These are phyloP conservation scores for Pichia gijzeniarum DNA, from an alignment of 805 yeast species.

Conservation along the genomic window DNA sequence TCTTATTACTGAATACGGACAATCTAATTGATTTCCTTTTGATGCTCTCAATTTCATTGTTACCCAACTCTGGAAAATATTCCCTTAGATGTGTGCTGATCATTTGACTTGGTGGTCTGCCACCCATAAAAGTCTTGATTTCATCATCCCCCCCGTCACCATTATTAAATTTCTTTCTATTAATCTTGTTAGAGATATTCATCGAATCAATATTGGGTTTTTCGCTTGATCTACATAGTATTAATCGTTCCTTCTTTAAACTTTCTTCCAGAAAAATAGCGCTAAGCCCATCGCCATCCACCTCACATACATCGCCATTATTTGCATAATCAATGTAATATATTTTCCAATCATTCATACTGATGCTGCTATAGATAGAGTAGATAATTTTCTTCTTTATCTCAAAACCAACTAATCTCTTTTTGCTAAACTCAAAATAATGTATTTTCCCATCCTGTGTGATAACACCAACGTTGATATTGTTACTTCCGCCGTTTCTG, in stretches of 20 bases:
- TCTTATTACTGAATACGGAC: slow-evolving; percentile 40
- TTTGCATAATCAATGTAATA: slow-evolving; percentile 37
- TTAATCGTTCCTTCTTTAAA: slow-evolving; percentile 46
- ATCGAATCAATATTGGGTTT: slow-evolving; percentile 39
- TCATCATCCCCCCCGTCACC: slow-evolving; percentile 2
- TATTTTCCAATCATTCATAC: slow-evolving; percentile 48
- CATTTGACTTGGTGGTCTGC: slow-evolving; percentile 88
- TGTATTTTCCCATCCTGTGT: slow-evolving; percentile 67
- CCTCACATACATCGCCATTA: slow-evolving; percentile 36
- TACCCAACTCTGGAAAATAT: slow-evolving; percentile 81
- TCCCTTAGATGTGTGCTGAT: slow-evolving; percentile 86
- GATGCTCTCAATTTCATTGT: slow-evolving; percentile 67
- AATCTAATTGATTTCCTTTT: slow-evolving; percentile 78
- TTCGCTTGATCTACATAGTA: slow-evolving; percentile 59
- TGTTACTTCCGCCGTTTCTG: background rate
- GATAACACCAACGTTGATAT: slow-evolving; percentile 50
- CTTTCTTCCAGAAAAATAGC: slow-evolving; percentile 26
- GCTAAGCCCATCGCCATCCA: slow-evolving; percentile 36
- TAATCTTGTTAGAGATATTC: slow-evolving; percentile 40
- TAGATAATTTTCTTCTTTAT: slow-evolving; percentile 48
- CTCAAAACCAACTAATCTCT: slow-evolving; percentile 65
- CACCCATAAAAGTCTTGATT: slow-evolving; percentile 53
- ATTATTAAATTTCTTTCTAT: slow-evolving; percentile 3
- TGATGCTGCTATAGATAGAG: background rate
- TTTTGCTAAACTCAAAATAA: slow-evolving; percentile 65